Evolutionary conservation across 2,329 filamentous ascomycete species (phyloP).

Genomic region (Fusarium tuaranense): DNA sequence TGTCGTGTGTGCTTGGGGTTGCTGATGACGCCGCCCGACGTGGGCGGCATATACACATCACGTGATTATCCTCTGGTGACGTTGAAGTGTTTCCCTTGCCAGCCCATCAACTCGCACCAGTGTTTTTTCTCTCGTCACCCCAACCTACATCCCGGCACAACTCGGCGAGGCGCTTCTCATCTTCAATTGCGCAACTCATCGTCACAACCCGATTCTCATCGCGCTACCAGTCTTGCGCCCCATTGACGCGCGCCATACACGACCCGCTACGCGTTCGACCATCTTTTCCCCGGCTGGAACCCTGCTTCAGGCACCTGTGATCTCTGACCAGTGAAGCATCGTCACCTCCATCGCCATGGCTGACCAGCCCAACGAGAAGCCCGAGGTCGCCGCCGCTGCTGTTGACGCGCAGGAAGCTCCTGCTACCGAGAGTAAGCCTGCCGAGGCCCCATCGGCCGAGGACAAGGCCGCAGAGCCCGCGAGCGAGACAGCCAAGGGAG

Average conservation of each 20-base stretch:
- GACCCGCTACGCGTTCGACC: slow-evolving; percentile 46
- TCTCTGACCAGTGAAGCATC: slow-evolving; percentile 35
- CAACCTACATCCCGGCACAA: slow-evolving; percentile 47
- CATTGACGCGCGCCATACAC: slow-evolving; percentile 47
- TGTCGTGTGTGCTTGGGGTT: slow-evolving; percentile 34
- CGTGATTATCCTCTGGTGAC: slow-evolving; percentile 51
- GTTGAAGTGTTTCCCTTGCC: slow-evolving; percentile 49
- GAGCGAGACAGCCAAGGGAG: slow-evolving; percentile 30
- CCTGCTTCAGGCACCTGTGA: slow-evolving; percentile 32
- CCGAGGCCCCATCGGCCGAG: slow-evolving; percentile 36
- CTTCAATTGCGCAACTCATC: slow-evolving; percentile 50
- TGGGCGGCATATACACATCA: slow-evolving; percentile 43
- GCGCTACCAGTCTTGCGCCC: slow-evolving; percentile 46
- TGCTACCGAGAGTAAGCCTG: slow-evolving; percentile 38
- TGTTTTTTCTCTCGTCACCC: slow-evolving; percentile 52
- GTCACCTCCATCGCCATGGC: slow-evolving; percentile 50
- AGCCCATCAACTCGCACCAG: slow-evolving; percentile 48
- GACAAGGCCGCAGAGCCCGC: slow-evolving; percentile 42
- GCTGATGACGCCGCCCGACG: slow-evolving; percentile 42
- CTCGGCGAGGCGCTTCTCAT: slow-evolving; percentile 46
- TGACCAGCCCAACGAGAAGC: slow-evolving; percentile 53
- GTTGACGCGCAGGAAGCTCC: slow-evolving; percentile 47
- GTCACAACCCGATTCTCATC: slow-evolving; percentile 44
- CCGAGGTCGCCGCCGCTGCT: slow-evolving; percentile 49
- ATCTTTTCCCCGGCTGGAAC: slow-evolving; percentile 35